phyloP scores from a whole-genome alignment of 1,139 yeast species.

The Candida labiduridarum region DNA sequence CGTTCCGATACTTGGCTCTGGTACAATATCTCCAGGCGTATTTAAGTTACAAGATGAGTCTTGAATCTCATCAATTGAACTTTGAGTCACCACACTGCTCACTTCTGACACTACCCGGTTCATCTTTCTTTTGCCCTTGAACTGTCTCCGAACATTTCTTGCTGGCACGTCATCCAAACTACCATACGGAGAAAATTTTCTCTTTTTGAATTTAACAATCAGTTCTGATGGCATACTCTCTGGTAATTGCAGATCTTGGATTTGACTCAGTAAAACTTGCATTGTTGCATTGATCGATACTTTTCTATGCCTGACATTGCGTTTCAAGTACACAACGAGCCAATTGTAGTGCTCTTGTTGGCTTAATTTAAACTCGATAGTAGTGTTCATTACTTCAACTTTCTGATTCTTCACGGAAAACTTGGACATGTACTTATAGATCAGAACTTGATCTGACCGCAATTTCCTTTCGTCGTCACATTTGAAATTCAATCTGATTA shows the following conservation, averaged over 20 bases:
- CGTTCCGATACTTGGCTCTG: not conserved
- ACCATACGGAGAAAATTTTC: not conserved
- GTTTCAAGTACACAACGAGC: constrained; percentile 13
- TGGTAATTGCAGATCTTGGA: not conserved
- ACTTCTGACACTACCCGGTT: not conserved
- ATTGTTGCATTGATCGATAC: constrained; percentile 6
- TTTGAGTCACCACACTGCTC: not conserved
- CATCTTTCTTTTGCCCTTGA: not conserved
- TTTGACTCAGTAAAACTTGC: constrained; percentile 8
- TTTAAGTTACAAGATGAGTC: not conserved
- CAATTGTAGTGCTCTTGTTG: constrained; percentile 12
- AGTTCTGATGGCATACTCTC: not conserved
- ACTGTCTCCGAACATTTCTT: not conserved
- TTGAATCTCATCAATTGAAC: not conserved
- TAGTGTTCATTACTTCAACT: constrained; percentile 9
- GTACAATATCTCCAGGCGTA: too few relatives aligned
- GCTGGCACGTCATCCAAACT: not conserved
- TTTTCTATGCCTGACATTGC: constrained; percentile 2
- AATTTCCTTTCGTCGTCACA: constrained; percentile 11
- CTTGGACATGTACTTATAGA: constrained; percentile 10
- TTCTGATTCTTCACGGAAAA: constrained; percentile 13
- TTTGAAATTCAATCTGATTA: constrained; percentile 13
- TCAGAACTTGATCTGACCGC: constrained; percentile 10
- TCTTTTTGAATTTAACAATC: not conserved
- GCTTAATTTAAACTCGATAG: constrained; percentile 10